Evolutionary conservation across 2,329 filamentous ascomycete genomes (phyloP).

Genomic region (Diaporthe citri): DNA sequence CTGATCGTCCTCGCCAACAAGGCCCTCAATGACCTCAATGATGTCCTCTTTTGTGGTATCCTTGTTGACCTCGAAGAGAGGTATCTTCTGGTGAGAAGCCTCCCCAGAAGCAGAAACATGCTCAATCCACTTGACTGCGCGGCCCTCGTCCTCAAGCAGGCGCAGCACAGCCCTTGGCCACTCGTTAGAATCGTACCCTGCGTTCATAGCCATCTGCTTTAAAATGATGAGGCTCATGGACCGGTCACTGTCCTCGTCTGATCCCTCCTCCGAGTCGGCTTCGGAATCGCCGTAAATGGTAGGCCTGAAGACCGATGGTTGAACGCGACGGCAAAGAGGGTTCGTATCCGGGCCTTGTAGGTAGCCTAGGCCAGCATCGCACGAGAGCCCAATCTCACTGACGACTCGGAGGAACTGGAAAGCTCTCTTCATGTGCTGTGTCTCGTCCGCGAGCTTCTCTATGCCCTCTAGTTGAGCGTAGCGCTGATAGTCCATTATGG

Average conservation of each 20-base stretch:
- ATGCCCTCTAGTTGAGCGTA: slow-evolving; percentile 71
- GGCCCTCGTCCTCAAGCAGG: slow-evolving; percentile 52
- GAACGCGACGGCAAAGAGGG: not conserved
- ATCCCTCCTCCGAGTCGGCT: not conserved
- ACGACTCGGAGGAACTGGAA: slow-evolving; percentile 68
- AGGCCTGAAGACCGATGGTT: slow-evolving; percentile 37
- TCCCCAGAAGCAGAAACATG: slow-evolving; percentile 40
- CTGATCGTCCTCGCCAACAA: slow-evolving; percentile 14
- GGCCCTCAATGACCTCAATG: slow-evolving; percentile 21
- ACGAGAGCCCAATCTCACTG: slow-evolving; percentile 74
- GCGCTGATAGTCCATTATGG: slow-evolving; percentile 68
- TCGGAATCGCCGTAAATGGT: slow-evolving; percentile 9
- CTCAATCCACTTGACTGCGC: slow-evolving; percentile 36
- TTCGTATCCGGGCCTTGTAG: slow-evolving; percentile 69
- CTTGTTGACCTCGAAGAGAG: not conserved
- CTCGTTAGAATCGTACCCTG: slow-evolving; percentile 50
- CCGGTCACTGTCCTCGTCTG: not conserved
- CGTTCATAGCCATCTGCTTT: slow-evolving; percentile 53
- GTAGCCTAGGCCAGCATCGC: slow-evolving; percentile 77
- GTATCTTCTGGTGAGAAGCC: slow-evolving; percentile 46
- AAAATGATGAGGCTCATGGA: slow-evolving; percentile 44
- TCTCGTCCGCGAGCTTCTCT: slow-evolving; percentile 74
- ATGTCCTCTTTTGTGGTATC: slow-evolving; percentile 23
- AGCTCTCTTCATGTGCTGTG: slow-evolving; percentile 68
- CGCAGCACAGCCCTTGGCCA: slow-evolving; percentile 51